Percentiles rank a stretch among this genome's conserved stretches.
phyloP scores from a whole-genome alignment of 768 basidiomycete species.

The Mycena capillaripes region DNA sequence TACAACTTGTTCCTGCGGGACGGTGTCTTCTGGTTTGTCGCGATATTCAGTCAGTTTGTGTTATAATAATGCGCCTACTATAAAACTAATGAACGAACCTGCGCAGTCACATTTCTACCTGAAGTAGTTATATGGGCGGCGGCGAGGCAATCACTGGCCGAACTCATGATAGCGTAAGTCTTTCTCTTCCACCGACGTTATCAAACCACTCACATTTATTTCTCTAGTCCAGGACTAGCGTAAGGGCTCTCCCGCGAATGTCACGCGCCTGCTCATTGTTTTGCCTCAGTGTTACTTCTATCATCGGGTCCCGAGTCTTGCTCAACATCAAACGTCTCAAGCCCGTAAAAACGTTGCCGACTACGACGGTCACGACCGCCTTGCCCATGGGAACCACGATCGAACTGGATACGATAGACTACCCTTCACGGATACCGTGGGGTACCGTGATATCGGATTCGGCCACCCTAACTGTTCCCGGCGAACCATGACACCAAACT shows the following conservation, averaged over 20 bases:
- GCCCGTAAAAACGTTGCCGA: neutral
- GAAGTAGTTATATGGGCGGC: conserved; percentile 31
- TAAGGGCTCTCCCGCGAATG: neutral
- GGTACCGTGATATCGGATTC: conserved; percentile 6
- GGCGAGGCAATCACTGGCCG: conserved; percentile 28
- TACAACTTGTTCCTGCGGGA: conserved; percentile 32
- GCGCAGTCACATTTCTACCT: conserved; percentile 25
- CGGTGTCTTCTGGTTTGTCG: conserved; percentile 33
- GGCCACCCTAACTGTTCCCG: neutral
- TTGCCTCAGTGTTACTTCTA: conserved; percentile 20
- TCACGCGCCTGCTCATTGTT: neutral
- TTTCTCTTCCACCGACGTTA: neutral
- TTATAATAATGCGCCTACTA: too few relatives aligned
- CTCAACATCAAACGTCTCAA: conserved; percentile 29
- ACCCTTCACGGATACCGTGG: conserved; percentile 26
- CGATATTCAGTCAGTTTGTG: conserved; percentile 14
- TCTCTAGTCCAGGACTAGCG: conserved; percentile 31
- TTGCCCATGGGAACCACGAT: neutral
- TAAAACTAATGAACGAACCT: too few relatives aligned
- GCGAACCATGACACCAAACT: too few relatives aligned
- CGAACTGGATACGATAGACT: conserved; percentile 33
- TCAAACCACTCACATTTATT: neutral
- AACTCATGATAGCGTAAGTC: conserved; percentile 32
- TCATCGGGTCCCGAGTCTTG: conserved; percentile 34
- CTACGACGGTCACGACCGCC: neutral